Conservation (phyloP, 2,329 filamentous ascomycete genomes). For the Aspergillus transmontanensis region DNA sequence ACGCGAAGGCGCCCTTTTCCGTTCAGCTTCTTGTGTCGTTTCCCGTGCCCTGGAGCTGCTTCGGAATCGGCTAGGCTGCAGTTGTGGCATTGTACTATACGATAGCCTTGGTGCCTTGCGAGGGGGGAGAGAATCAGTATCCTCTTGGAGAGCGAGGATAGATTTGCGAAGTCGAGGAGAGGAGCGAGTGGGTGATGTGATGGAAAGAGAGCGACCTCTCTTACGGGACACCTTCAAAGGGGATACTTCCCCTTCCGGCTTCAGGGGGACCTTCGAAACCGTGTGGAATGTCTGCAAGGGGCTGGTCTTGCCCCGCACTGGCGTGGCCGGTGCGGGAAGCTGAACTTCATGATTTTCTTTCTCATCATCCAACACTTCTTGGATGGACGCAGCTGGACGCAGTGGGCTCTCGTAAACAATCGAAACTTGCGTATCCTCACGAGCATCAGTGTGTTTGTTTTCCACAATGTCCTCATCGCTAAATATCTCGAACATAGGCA, state of each 20-base stretch:
- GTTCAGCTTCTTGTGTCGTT: conserved; percentile 4
- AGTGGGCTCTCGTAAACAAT: conserved; percentile 1
- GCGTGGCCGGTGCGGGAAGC: conserved; percentile 54
- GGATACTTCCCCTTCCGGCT: conserved; percentile 60
- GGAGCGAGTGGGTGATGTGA: conserved; percentile 40
- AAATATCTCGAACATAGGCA: conserved; percentile 20
- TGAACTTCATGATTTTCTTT: conserved; percentile 31
- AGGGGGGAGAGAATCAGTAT: conserved; percentile 30
- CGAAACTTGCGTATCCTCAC: conserved; percentile 8
- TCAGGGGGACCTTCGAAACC: conserved; percentile 75
- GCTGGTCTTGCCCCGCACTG: conserved; percentile 50
- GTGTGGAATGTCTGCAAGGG: conserved; percentile 66
- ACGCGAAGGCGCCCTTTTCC: conserved; percentile 17
- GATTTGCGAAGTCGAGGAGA: conserved; percentile 32
- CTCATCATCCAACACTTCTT: conserved; percentile 45
- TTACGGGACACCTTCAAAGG: conserved; percentile 50
- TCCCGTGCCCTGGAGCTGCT: conserved; percentile 13
- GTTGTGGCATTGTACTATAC: conserved; percentile 24
- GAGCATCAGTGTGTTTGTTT: conserved; percentile 11
- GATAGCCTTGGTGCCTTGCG: conserved; percentile 26
- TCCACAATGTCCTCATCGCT: conserved; percentile 9
- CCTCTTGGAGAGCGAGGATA: conserved; percentile 24
- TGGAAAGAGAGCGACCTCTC: conserved; percentile 56
- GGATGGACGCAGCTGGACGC: not conserved
- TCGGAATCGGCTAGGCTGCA: conserved; percentile 18